Base-by-base conservation (phyloP, 2,329 filamentous ascomycete species). In the Epichloe elymi region DNA sequence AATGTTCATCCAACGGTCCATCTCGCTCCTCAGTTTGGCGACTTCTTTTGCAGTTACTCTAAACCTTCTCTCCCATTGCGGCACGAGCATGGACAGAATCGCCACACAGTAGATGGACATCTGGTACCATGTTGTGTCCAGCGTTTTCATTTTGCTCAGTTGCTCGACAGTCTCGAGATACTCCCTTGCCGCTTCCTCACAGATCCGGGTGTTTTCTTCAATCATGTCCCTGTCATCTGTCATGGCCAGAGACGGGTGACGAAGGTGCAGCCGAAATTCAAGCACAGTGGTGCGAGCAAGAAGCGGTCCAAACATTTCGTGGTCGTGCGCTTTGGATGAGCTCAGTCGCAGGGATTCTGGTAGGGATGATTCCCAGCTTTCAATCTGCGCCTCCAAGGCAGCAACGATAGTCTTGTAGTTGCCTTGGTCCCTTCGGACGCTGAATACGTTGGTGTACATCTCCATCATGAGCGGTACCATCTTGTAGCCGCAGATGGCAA, bases 81-180 rank as follows among this genome's bases (percentile, higher is more conserved):
- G 78, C 45, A 85, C 86, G 0, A 91, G 68, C 14, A 78, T 82
- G 0, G 84, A 85, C 58, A 88, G 86, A 51, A 87, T 82, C 26
- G 84, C 84, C 42, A 83, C 80, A 12, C 86, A 74, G 60, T 86
- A 88, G 5, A 86, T 76, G 0, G 85, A 82, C 46, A 80, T 74
- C 46, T 84, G 83, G 58, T 86, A 85, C 85, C 86, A 90, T 1
- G 85, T 88, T 1, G 84, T 86, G 60, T 91, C 86, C 4, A 90
- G 68, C 43, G 80, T 81, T 60, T 84, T 86, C 52, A 82, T 70
- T 57, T 74, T 74, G 52, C 79, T 76, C 46, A 90, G 66, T 49
- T 79, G 71, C 20, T 73, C 71, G 5, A 82, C 78, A 26, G 76
- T 73, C 20, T 72, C 70, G 3, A 90, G 70, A 66, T 88, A 79